Conservation (phyloP, 2,329 filamentous ascomycete genomes). For the Hymenoscyphus albidus region DNA sequence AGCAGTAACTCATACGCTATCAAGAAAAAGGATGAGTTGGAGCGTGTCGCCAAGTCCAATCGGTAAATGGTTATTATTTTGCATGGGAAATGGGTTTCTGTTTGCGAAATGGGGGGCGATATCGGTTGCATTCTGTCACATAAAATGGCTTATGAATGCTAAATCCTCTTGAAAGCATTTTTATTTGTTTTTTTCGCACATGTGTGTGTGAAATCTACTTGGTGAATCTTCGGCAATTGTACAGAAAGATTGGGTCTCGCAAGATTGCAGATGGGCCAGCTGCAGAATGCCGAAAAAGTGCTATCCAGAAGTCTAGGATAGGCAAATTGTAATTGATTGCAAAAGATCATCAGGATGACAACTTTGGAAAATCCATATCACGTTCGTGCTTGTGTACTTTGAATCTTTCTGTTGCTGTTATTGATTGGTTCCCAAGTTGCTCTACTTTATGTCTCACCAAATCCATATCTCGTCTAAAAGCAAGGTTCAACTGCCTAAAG, state of each 20-base stretch:
- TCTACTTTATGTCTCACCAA: conserved; percentile 7
- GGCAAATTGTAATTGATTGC: not conserved
- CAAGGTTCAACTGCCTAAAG: conserved; percentile 11
- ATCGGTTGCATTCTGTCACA: conserved; percentile 35
- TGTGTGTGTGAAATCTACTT: conserved; percentile 1
- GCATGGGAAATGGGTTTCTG: conserved; percentile 34
- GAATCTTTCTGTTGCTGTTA: not conserved
- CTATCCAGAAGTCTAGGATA: conserved; percentile 1
- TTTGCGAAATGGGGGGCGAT: conserved; percentile 32
- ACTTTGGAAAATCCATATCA: not conserved
- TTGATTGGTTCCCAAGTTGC: not conserved
- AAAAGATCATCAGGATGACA: not conserved
- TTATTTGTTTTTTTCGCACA: not conserved
- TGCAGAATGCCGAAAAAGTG: not conserved
- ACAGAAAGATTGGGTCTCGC: not conserved
- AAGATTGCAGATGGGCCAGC: not conserved
- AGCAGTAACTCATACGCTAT: conserved; percentile 99
- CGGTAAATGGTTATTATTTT: conserved; percentile 66
- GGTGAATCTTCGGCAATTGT: not conserved
- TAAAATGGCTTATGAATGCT: conserved; percentile 26
- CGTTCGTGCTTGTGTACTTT: not conserved
- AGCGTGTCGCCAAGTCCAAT: conserved; percentile 99
- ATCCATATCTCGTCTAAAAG: not conserved
- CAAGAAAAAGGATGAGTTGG: conserved; percentile 99
- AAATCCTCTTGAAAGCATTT: conserved; percentile 14